These are phyloP conservation scores for Aspergillus eucalypticola DNA, from an alignment of 2,329 filamentous ascomycete genomes.

Conservation along the genomic window DNA sequence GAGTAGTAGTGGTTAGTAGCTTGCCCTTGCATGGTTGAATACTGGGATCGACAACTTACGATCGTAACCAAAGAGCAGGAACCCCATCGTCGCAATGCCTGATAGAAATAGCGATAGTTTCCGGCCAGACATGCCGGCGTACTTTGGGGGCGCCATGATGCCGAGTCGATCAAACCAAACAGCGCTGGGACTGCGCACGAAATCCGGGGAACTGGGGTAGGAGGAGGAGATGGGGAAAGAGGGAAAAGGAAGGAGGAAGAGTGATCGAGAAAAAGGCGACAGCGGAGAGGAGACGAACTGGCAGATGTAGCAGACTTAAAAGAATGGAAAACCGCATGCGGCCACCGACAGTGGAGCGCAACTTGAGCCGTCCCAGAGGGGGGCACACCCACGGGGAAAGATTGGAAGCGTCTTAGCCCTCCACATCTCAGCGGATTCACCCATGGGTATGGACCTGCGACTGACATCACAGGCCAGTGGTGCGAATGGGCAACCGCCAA, in stretches of 20 bases:
- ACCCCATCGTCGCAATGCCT: slow-evolving; percentile 64
- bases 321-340: slow-evolving; percentile 2
- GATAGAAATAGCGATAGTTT: slow-evolving; percentile 60
- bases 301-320: slow-evolving; percentile 5
- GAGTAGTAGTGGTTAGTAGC: background rate
- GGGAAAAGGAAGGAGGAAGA: background rate
- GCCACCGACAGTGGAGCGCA: slow-evolving; percentile 1
- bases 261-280: background rate
- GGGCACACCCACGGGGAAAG: slow-evolving; percentile 8
- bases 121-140: slow-evolving; percentile 61
- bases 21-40: background rate
- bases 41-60: slow-evolving; percentile 36
- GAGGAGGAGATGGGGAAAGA: background rate
- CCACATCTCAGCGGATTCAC: background rate
- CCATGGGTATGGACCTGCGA: background rate
- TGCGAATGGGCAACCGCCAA: background rate
- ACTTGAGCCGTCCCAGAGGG: background rate
- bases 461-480: slow-evolving; percentile 6
- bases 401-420: slow-evolving; percentile 4
- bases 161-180: background rate
- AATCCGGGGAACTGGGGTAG: background rate
- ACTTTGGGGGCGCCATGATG: slow-evolving; percentile 53
- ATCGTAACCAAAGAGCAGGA: slow-evolving; percentile 61
- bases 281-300: background rate
- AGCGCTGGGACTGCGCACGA: background rate